Base-by-base conservation (phyloP, 2,329 filamentous ascomycete species). In the Curvularia sp. region DNA sequence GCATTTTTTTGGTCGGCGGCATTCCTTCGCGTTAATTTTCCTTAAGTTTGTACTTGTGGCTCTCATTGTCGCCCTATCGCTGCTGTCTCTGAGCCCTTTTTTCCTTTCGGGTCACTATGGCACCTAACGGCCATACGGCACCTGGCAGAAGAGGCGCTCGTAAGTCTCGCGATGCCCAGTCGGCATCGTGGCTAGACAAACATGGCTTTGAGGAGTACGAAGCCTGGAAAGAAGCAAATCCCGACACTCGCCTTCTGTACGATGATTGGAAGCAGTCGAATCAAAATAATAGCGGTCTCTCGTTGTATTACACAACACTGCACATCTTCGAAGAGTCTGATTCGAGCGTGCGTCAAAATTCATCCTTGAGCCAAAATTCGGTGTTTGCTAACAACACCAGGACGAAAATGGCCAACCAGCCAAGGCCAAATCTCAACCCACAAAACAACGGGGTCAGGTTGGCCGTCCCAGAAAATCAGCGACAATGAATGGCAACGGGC, bases 231-330 rank as follows among this genome's bases (percentile, higher is more conserved):
- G 63, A 63, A 35, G 64, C 65, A 39, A 58, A 65, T 57, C 63
- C 67, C 20, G 56, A 61, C 31, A 58, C 68, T 53, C 55, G 66
- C 24, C 61, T 73, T 51, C 63, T 66, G 30, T 75, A 75, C 58
- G 70, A 75, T 18, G 69, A 66, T 15, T 76, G 74, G 74, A 62
- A 66, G 30, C 54, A 58, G 49, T 72, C 69, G 20, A 33, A 44
- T 44, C 57, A 70, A 42, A 65, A 70, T 51, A 65, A 67, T 22
- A 64, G 69, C 28, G 72, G 73, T 15, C 63, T 69, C 20, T 72
- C 68, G 53, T 54, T 76, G 18, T 75, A 71, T 58, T 67, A 73
- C 53, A 66, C 71, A 18, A 67, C 73, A 49, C 51, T 71, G 46
- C 60, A 67, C 42, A 65, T 73, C 24, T 73, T 69, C 62, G 66